Percentiles rank a stretch among this genome's conserved stretches.
Conservation (phyloP, 208 protist genomes). For the Crithidia bombi region DNA sequence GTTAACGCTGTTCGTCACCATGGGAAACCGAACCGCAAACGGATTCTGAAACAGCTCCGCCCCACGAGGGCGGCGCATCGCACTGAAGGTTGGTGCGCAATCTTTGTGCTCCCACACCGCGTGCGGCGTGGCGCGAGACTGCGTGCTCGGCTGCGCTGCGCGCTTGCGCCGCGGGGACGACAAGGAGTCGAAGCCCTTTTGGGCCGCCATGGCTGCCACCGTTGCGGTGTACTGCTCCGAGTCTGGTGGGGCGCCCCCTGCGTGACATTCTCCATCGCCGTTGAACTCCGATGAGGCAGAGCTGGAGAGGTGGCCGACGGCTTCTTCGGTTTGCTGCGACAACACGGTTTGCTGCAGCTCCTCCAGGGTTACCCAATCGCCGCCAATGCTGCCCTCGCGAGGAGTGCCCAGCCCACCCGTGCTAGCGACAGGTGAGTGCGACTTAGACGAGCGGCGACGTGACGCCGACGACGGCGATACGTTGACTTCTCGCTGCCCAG, state of each 20-base stretch:
- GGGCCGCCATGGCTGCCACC: constrained; percentile 13
- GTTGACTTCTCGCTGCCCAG: not conserved
- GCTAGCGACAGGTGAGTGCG: constrained; percentile 5
- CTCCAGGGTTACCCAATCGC: constrained; percentile 19
- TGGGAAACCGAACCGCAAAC: constrained; percentile 41
- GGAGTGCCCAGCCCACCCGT: not conserved
- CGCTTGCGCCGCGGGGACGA: not conserved
- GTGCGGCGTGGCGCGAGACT: constrained; percentile 11
- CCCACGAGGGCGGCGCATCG: constrained; percentile 26
- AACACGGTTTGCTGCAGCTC: constrained; percentile 10
- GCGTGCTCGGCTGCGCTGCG: not conserved
- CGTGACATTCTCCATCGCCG: not conserved
- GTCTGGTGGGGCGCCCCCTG: not conserved
- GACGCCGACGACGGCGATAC: not conserved
- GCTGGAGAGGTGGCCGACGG: constrained; percentile 2
- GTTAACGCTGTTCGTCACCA: constrained; percentile 54
- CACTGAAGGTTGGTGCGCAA: constrained; percentile 38
- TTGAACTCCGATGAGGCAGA: constrained; percentile 8
- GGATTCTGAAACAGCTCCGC: constrained; percentile 1
- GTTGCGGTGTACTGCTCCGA: not conserved
- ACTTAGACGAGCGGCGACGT: constrained; percentile 13
- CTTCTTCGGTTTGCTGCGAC: not conserved
- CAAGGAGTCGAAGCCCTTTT: constrained; percentile 6
- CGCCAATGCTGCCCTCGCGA: constrained; percentile 11
- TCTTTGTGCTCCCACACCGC: constrained; percentile 25